Conservation (phyloP, 805 yeast genomes). For the Ogataea ramenticola region DNA sequence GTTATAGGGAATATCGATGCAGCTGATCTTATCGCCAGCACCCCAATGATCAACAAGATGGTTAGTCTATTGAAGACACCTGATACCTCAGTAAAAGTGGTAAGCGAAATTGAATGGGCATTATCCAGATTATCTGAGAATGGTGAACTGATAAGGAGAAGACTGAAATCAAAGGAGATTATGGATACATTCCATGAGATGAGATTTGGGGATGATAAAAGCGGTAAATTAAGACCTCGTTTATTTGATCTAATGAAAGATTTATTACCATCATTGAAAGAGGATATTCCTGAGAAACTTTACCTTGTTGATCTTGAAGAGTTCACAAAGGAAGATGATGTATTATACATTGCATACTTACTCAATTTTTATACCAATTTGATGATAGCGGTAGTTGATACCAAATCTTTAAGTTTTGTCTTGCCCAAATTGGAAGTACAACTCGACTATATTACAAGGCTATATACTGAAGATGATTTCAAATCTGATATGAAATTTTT, state of each 20-base stretch:
- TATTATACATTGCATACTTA: slow-evolving; percentile 20
- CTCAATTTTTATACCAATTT: slow-evolving; percentile 24
- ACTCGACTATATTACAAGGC: slow-evolving; percentile 14
- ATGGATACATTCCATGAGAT: slow-evolving; percentile 14
- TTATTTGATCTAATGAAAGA: slow-evolving; percentile 24
- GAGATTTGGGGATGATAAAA: slow-evolving; percentile 13
- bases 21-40: slow-evolving; percentile 26
- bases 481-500: slow-evolving; percentile 17
- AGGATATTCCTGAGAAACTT: slow-evolving; percentile 16
- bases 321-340: slow-evolving; percentile 20
- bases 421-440: slow-evolving; percentile 13
- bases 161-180: slow-evolving; percentile 21
- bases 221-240: slow-evolving; percentile 17
- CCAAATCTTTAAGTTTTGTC: slow-evolving; percentile 3
- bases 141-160: slow-evolving; percentile 25
- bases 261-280: slow-evolving; percentile 17
- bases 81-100: slow-evolving; percentile 14
- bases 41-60: slow-evolving; percentile 19
- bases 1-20: slow-evolving; percentile 22
- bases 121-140: slow-evolving; percentile 13
- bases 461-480: slow-evolving; percentile 19
- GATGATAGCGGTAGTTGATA: slow-evolving; percentile 3
- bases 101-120: slow-evolving; percentile 14
- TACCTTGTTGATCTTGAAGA: slow-evolving; percentile 16
- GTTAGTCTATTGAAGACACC: slow-evolving; percentile 15